A percentile compares a stretch with the other conserved stretches of the same genome.
Evolutionary conservation across 306 rosid species (phyloP).

Genomic region (Quercus engelmannii): DNA sequence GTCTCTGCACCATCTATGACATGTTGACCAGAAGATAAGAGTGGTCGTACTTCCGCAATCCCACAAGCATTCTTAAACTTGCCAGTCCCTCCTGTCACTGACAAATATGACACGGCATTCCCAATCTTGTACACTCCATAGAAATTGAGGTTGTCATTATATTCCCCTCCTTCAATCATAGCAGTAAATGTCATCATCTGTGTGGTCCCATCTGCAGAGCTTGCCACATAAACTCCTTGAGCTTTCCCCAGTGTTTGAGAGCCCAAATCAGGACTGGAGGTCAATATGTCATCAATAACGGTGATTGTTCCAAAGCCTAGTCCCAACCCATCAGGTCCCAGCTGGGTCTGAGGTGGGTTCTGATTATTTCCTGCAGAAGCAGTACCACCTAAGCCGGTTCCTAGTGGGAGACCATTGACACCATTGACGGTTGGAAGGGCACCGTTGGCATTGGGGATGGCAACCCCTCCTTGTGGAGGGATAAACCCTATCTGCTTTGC

Average conservation of each 20-base stretch:
- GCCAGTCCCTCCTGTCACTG: constrained; percentile 80
- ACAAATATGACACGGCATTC: constrained; percentile 53
- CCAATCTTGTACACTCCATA: constrained; percentile 36
- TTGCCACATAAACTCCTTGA: constrained; percentile 48
- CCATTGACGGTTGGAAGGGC: constrained; percentile 51
- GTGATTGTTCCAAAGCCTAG: constrained; percentile 53
- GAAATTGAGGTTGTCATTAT: constrained; percentile 40
- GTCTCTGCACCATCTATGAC: constrained; percentile 85
- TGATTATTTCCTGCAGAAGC: constrained; percentile 32
- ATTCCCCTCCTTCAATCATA: constrained; percentile 57
- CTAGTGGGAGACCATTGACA: constrained; percentile 52
- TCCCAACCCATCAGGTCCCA: constrained; percentile 39
- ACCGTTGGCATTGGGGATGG: constrained; percentile 53
- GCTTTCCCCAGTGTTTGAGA: constrained; percentile 42
- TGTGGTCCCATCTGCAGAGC: constrained; percentile 34
- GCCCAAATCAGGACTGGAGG: constrained; percentile 38
- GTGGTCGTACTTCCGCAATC: constrained; percentile 64
- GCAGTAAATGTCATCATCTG: constrained; percentile 55
- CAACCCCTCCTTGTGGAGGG: constrained; percentile 37
- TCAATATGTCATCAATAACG: constrained; percentile 42
- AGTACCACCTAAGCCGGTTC: constrained; percentile 54
- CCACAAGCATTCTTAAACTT: constrained; percentile 74
- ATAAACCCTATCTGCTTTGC: constrained; percentile 41
- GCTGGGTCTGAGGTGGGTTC: constrained; percentile 27
- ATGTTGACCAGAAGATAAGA: constrained; percentile 75